Evolutionary conservation across 768 basidiomycete genomes (phyloP).

Genomic region (Mycena maculata): DNA sequence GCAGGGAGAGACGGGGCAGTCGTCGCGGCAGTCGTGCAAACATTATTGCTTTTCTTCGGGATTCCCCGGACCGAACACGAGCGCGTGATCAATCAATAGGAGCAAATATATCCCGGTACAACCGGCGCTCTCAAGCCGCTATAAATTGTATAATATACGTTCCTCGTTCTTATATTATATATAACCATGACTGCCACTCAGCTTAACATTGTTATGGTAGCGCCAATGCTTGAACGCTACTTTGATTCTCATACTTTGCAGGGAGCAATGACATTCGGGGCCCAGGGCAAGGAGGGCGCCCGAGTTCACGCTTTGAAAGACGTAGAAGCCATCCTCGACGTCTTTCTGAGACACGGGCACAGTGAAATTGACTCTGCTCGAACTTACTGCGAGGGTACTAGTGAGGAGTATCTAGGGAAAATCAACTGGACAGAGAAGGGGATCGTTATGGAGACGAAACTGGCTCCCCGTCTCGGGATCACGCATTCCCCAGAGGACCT

Average conservation of each 20-base stretch:
- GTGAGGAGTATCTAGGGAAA: constrained; percentile 66
- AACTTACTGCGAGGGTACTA: constrained; percentile 63
- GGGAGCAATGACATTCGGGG: constrained; percentile 70
- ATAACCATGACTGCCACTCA: constrained; percentile 44
- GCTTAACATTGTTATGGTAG: constrained; percentile 65
- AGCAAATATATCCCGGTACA: background rate
- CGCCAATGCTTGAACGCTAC: background rate
- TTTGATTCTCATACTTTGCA: constrained; percentile 34
- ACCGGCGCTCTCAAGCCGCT: too few relatives aligned
- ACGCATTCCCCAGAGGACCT: constrained; percentile 55
- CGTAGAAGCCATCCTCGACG: constrained; percentile 64
- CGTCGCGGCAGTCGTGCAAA: constrained; percentile 48
- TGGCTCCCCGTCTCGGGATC: constrained; percentile 46
- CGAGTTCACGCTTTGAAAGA: constrained; percentile 61
- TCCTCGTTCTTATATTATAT: too few relatives aligned
- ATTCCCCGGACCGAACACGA: constrained; percentile 4
- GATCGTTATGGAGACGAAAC: constrained; percentile 69
- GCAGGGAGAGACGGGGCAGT: constrained; percentile 39
- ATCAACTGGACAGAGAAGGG: constrained; percentile 62
- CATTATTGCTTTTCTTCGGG: constrained; percentile 43
- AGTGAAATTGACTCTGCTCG: constrained; percentile 63
- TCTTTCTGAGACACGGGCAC: constrained; percentile 67
- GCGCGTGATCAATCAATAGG: background rate
- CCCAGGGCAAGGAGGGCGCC: constrained; percentile 58
- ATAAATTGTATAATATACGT: too few relatives aligned